Conservation (phyloP, 2,329 filamentous ascomycete species). For the Aschersonia sp. region DNA sequence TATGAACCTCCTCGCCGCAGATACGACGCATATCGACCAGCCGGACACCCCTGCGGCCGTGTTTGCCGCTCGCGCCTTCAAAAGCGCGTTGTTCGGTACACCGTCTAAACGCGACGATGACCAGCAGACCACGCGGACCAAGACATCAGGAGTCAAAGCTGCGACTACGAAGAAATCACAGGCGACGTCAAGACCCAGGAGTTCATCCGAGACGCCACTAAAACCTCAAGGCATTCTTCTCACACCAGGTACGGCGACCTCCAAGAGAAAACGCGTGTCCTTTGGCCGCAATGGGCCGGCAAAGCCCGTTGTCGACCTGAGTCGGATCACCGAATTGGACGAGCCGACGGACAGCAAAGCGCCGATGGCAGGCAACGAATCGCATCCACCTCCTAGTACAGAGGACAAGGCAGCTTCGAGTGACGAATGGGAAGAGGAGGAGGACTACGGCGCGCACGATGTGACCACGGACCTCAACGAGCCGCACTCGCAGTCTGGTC, state of each 20-base stretch:
- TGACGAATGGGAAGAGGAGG: slow-evolving; percentile 29
- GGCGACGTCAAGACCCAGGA: slow-evolving; percentile 5
- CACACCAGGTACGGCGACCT: slow-evolving; percentile 47
- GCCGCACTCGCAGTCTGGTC: slow-evolving; percentile 59
- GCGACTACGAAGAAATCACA: not conserved
- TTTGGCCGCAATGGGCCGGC: slow-evolving; percentile 42
- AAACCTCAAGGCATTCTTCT: slow-evolving; percentile 45
- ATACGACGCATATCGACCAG: slow-evolving; percentile 34
- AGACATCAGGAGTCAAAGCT: slow-evolving; percentile 7
- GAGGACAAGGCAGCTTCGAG: slow-evolving; percentile 13
- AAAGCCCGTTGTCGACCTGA: slow-evolving; percentile 5
- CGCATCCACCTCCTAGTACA: not conserved
- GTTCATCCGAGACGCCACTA: slow-evolving; percentile 27
- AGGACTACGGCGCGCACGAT: slow-evolving; percentile 38
- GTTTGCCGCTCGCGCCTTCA: slow-evolving; percentile 51
- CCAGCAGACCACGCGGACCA: slow-evolving; percentile 10
- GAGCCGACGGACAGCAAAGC: slow-evolving; percentile 30
- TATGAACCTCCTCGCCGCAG: slow-evolving; percentile 8
- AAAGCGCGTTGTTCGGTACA: slow-evolving; percentile 48
- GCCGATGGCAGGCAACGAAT: slow-evolving; percentile 8
- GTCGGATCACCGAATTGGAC: slow-evolving; percentile 23
- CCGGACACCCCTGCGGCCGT: slow-evolving; percentile 53
- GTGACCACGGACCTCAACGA: slow-evolving; percentile 58
- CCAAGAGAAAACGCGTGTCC: slow-evolving; percentile 49
- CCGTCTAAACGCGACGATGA: slow-evolving; percentile 27